phyloP scores from a whole-genome alignment of 2,329 filamentous ascomycete genomes.

The Colletotrichum zoysiae region DNA sequence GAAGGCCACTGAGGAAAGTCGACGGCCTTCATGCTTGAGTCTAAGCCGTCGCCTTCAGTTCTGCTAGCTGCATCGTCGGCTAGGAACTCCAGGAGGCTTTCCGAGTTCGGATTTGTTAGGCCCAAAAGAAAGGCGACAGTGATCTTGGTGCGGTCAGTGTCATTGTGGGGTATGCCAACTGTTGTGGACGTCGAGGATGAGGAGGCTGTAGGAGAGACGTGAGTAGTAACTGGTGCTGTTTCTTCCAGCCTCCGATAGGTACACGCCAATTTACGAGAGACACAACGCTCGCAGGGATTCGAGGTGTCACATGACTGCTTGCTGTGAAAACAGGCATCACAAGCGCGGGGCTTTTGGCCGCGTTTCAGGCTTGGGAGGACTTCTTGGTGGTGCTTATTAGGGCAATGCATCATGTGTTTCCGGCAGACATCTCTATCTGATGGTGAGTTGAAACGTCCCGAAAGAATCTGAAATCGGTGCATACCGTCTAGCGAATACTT shows the following conservation, averaged over 20 bases:
- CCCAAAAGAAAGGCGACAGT: conserved; percentile 46
- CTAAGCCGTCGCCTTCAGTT: conserved; percentile 32
- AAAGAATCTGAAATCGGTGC: neutral
- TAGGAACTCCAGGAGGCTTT: conserved; percentile 45
- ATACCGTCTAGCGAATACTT: conserved; percentile 44
- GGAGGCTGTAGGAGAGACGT: neutral
- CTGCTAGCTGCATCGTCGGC: conserved; percentile 35
- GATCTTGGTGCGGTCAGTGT: conserved; percentile 42
- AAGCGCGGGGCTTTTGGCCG: conserved; percentile 47
- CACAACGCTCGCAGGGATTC: conserved; percentile 46
- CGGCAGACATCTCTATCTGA: conserved; percentile 45
- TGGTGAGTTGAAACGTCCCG: neutral
- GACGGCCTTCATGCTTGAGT: conserved; percentile 15
- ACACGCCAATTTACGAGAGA: conserved; percentile 42
- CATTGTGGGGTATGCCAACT: conserved; percentile 3
- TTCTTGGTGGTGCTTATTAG: conserved; percentile 36
- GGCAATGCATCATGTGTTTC: conserved; percentile 46
- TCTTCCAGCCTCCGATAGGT: conserved; percentile 41
- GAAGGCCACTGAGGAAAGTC: neutral
- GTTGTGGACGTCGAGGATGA: neutral
- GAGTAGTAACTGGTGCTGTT: neutral
- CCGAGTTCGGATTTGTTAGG: conserved; percentile 46
- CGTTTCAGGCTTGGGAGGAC: conserved; percentile 44
- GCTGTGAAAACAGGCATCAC: conserved; percentile 48
- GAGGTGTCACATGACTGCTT: conserved; percentile 48